A percentile compares a stretch with the other conserved stretches of the same genome.
Evolutionary conservation across 1,284 basidiomycete species (phyloP).

Genomic region (Abortiporus biennis): DNA sequence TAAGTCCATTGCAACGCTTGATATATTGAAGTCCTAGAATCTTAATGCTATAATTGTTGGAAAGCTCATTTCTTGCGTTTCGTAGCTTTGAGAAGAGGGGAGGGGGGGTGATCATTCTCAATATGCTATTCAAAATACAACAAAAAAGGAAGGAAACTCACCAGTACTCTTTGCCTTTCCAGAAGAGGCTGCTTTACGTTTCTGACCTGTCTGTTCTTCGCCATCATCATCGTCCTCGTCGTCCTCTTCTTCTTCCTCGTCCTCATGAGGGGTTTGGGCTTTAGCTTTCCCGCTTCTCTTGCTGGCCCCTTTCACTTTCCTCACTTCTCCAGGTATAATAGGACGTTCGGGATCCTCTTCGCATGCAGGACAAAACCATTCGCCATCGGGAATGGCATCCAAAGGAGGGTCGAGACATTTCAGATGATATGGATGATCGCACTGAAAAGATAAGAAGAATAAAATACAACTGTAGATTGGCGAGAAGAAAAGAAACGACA

Average conservation of each 20-base stretch:
- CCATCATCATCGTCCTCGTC: slow-evolving; percentile 16
- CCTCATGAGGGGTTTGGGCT: neutral
- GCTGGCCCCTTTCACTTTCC: slow-evolving; percentile 11
- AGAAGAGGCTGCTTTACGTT: slow-evolving; percentile 25
- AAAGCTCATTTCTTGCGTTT: slow-evolving; percentile 3
- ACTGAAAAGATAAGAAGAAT: slow-evolving; percentile 44
- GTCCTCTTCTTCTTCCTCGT: slow-evolving; percentile 15
- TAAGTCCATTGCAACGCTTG: too few species aligned
- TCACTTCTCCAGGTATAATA: slow-evolving; percentile 21
- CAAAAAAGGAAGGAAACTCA: too few species aligned
- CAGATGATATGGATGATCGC: slow-evolving; percentile 86
- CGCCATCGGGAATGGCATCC: slow-evolving; percentile 74
- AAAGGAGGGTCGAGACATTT: slow-evolving; percentile 80
- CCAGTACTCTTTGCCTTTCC: too few species aligned
- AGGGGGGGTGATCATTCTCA: too few species aligned
- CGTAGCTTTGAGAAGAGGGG: too few species aligned
- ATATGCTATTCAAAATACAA: too few species aligned
- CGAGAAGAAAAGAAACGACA: slow-evolving; percentile 14
- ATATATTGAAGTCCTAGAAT: too few species aligned
- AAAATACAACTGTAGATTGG: slow-evolving; percentile 2
- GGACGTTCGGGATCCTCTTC: slow-evolving; percentile 29
- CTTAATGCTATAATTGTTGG: too few species aligned
- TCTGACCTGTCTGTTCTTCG: slow-evolving; percentile 19
- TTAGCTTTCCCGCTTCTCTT: neutral
- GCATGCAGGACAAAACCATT: slow-evolving; percentile 89